These are phyloP conservation scores for Tirmania nivea DNA, from an alignment of 495 filamentous ascomycete species.

Conservation along the genomic window DNA sequence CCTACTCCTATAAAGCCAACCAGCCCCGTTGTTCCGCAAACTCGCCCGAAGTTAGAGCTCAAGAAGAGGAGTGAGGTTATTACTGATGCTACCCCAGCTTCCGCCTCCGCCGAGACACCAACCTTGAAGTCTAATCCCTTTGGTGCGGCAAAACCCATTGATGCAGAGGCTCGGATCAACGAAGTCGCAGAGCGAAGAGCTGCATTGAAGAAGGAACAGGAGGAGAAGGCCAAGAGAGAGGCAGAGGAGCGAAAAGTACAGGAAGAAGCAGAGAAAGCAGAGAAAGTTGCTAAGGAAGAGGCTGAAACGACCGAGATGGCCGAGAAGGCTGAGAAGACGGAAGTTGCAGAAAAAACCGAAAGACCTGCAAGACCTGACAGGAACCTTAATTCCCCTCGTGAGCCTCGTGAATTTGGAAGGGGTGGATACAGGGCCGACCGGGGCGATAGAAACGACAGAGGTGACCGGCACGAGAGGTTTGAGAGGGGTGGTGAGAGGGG, in stretches of 20 bases:
- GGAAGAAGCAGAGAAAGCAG: neutral
- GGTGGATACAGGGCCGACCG: neutral
- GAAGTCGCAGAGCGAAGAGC: slow-evolving; percentile 76
- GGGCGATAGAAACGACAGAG: neutral
- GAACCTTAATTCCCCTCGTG: neutral
- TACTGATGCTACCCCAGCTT: slow-evolving; percentile 9
- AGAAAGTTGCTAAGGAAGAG: neutral
- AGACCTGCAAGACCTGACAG: neutral
- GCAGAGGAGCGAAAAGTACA: slow-evolving; percentile 23
- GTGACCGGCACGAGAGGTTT: neutral
- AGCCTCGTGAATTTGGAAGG: neutral
- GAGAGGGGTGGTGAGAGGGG: neutral
- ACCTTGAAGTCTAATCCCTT: slow-evolving; percentile 63
- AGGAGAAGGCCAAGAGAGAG: slow-evolving; percentile 37
- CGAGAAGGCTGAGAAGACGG: neutral
- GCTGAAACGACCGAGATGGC: neutral
- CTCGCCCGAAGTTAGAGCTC: slow-evolving; percentile 16
- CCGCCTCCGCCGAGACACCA: slow-evolving; percentile 27
- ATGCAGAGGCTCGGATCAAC: slow-evolving; percentile 41
- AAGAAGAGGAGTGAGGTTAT: slow-evolving; percentile 51
- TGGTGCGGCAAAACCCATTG: slow-evolving; percentile 35
- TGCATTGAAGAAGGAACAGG: slow-evolving; percentile 67
- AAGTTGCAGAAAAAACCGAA: neutral
- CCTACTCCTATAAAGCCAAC: slow-evolving; percentile 18
- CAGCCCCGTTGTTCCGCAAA: slow-evolving; percentile 8